Conservation (phyloP, 2,329 filamentous ascomycete genomes). For the Exserohilum rostratum region DNA sequence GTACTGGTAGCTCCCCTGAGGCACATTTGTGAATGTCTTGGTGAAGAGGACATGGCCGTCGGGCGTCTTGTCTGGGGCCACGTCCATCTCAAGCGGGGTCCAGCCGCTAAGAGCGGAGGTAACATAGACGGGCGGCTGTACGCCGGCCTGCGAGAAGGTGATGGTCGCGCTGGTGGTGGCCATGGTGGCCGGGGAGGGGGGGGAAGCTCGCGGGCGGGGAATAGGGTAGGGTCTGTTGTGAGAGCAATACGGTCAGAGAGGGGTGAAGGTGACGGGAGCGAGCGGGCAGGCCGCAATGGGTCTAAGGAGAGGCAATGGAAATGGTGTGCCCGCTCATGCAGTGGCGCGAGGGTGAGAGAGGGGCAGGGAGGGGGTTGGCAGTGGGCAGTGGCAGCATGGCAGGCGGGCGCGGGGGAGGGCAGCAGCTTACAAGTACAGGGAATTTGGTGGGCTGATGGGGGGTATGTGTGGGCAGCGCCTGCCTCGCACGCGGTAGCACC, state of each 20-base stretch:
- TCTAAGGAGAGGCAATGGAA: constrained; percentile 23
- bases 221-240: constrained; percentile 18
- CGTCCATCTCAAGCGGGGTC: constrained; percentile 69
- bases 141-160: constrained; percentile 65
- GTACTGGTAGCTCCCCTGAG: constrained; percentile 71
- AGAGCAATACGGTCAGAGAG: constrained; percentile 35
- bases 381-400: constrained; percentile 1
- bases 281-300: constrained; percentile 20
- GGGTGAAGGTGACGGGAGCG: constrained; percentile 25
- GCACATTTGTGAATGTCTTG: constrained; percentile 61
- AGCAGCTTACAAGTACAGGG: neutral
- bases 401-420: neutral
- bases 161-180: constrained; percentile 56
- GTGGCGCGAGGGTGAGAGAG: constrained; percentile 17
- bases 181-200: constrained; percentile 21
- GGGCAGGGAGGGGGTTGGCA: constrained; percentile 22
- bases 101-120: constrained; percentile 74
- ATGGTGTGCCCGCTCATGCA: constrained; percentile 27
- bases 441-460: too few relatives aligned
- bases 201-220: neutral
- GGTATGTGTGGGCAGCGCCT: neutral
- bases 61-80: constrained; percentile 52
- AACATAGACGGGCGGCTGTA: constrained; percentile 71
- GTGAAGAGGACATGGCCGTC: constrained; percentile 64
- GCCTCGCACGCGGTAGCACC: constrained; percentile 1